Evolutionary conservation across 768 basidiomycete genomes (phyloP), one percentile per base, ranked within the genome.

Genomic region (Leucosporidium creatinivorum): DNA sequence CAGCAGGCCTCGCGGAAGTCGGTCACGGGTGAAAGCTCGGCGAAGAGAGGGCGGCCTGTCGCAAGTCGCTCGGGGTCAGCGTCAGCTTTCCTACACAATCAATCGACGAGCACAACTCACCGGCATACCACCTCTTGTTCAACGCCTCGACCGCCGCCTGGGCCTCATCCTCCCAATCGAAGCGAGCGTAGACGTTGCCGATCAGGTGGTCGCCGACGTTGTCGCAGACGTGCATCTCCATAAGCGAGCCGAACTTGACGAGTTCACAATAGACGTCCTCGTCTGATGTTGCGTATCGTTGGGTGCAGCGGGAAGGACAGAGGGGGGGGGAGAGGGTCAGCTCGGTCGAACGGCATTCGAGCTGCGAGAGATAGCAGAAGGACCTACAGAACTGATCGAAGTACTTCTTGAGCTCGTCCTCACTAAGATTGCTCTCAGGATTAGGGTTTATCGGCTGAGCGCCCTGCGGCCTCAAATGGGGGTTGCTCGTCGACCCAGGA

Each of bases 1-100:
- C 96, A 99, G 77, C 96, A 99, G 0, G 93, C 93, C 80, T 99
- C 96, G 59, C 93, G 87, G 79, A 99, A 99, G 80, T 99, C 96
- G 33, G 93, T 98, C 23, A 99, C 96, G 18, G 96, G 96, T 2
- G 91, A 93, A 30, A 99, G 84, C 76, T 99, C 96, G n/a, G 91
- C 92, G 76, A 93, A 93, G 36, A 99, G 81, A 4, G 94, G 94
- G 60, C 92, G 87, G 51, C 93, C 92, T 93, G 56, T 51, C 36
- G 13, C 31, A 49, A 63, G 56, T 39, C 73, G 15, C 75, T 61
- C 50, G 72, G 7, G 69, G 63, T 30, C 68, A 60, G 54, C 54
- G n/a, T 23, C 26, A n/a, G n/a, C n/a, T n/a, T n/a, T n/a, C n/a
- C n/a, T n/a, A n/a, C n/a, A n/a, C n/a, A n/a, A n/a, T n/a, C n/a